Evolutionary conservation across 768 basidiomycete genomes (phyloP), one percentile per base, ranked within the genome.

Genomic region (Boletus subcaerulescens): DNA sequence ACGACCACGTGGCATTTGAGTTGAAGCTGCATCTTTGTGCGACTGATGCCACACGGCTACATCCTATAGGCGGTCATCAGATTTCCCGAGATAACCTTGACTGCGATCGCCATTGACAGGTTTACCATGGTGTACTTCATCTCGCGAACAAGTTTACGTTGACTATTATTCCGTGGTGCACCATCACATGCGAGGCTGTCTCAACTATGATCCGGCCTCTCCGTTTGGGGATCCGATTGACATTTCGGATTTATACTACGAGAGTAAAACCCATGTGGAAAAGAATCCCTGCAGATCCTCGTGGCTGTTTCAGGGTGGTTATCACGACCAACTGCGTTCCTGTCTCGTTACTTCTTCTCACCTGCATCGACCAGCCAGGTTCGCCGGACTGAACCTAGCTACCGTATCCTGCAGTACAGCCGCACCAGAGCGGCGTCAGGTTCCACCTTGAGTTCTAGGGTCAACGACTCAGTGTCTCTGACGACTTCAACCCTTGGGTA

Each of bases 281-380:
- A 53, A 33, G 40, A 43, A 60, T 59, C 56, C 50, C 42, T 67
- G 62, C 41, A 67, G 59, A 65, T 66, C 65, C 41, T 59, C 17
- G 43, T 56, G 42, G 22, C 38, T 35, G 63, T 65, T 65, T 63
- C 60, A 65, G 49, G 46, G 43, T 40, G 55, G 35, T 45, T 41
- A 55, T 63, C 52, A 52, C 46, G 29, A 41, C 51, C 45, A 55
- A 53, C 55, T 59, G 64, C 64, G 64, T 42, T 44, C 50, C 53
- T 32, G 39, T 43, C 60, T 66, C 65, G 48, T 58, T 55, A 52
- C 53, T 43, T 40, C 26, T 55, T 41, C 33, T 39, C 45, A 39
- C 38, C 32, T 24, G 22, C 26, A 44, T 48, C 48, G 29, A 36
- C 46, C 44, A 26, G 33, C 38, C 35, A 42, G 43, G 46, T 39